Percentiles rank a stretch among this genome's conserved stretches.
phyloP scores from a whole-genome alignment of 306 rosid genomes.

The Adenanthera pavonina region DNA sequence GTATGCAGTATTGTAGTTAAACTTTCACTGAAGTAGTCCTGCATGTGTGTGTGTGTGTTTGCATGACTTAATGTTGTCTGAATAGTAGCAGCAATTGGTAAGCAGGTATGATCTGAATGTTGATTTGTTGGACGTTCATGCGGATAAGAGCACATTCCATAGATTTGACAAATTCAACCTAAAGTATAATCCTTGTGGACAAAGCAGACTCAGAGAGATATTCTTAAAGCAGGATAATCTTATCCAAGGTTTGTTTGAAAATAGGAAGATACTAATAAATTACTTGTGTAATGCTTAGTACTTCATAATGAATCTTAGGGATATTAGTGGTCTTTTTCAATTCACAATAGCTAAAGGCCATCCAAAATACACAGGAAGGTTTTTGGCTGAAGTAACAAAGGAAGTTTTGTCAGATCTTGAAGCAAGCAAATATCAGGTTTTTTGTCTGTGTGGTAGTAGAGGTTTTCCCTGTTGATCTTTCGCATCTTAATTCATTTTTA shows the following conservation, averaged over 20 bases:
- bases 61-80: no score
- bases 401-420: slow-evolving; percentile 83
- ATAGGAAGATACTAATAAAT: slow-evolving; percentile 28
- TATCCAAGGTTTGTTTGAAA: slow-evolving; percentile 75
- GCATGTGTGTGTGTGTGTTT: background rate
- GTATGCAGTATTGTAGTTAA: slow-evolving; percentile 45
- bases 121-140: slow-evolving; percentile 91
- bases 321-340: slow-evolving; percentile 29
- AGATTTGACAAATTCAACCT: slow-evolving; percentile 95
- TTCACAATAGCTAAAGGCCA: slow-evolving; percentile 31
- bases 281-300: slow-evolving; percentile 23
- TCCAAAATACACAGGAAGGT: slow-evolving; percentile 64
- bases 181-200: slow-evolving; percentile 96
- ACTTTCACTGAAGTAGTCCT: slow-evolving; percentile 1
- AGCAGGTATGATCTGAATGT: slow-evolving; percentile 79
- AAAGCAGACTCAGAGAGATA: slow-evolving; percentile 93
- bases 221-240: slow-evolving; percentile 94
- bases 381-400: slow-evolving; percentile 85
- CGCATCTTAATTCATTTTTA: no score
- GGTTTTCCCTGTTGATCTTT: no score
- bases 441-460: no score
- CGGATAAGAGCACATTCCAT: slow-evolving; percentile 93
- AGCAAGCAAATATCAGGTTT: slow-evolving; percentile 63
- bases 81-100: no score
- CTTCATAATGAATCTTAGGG: slow-evolving; percentile 29